These are phyloP conservation scores for Aquilaria yunnanensis DNA, from an alignment of 345 rosid genomes.

Conservation along the genomic window DNA sequence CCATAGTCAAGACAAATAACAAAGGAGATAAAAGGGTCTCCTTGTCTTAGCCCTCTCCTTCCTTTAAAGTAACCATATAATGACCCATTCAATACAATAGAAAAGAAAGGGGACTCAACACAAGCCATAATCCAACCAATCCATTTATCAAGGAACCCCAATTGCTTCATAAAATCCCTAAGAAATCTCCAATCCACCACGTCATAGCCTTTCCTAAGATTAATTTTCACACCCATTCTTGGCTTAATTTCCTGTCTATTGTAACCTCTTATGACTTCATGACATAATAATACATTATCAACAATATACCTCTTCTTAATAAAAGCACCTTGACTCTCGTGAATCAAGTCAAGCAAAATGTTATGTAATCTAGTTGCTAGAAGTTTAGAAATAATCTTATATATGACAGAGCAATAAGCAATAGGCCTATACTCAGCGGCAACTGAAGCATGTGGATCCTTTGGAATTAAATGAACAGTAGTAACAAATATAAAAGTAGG, in stretches of 20 bases:
- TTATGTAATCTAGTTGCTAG: too few species aligned
- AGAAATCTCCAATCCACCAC: neutral
- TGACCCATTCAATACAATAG: neutral
- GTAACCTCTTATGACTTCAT: too few species aligned
- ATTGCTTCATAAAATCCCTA: neutral
- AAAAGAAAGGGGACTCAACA: neutral
- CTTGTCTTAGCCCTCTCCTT: neutral
- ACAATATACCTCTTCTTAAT: too few species aligned
- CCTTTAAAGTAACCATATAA: neutral
- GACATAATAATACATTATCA: too few species aligned
- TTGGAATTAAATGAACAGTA: neutral
- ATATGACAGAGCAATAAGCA: neutral
- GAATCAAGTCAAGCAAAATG: too few species aligned
- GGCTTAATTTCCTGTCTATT: too few species aligned
- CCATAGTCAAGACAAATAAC: neutral
- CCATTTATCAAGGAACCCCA: neutral
- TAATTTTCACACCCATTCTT: too few species aligned
- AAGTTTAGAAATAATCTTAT: too few species aligned
- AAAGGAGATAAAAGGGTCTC: neutral
- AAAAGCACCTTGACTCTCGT: too few species aligned
- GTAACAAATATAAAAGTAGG: neutral
- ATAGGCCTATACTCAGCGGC: neutral
- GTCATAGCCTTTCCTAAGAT: neutral
- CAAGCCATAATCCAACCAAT: neutral
- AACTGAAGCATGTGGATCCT: neutral